phyloP scores from a whole-genome alignment of 768 basidiomycete genomes.

The Termitomyces sp. region DNA sequence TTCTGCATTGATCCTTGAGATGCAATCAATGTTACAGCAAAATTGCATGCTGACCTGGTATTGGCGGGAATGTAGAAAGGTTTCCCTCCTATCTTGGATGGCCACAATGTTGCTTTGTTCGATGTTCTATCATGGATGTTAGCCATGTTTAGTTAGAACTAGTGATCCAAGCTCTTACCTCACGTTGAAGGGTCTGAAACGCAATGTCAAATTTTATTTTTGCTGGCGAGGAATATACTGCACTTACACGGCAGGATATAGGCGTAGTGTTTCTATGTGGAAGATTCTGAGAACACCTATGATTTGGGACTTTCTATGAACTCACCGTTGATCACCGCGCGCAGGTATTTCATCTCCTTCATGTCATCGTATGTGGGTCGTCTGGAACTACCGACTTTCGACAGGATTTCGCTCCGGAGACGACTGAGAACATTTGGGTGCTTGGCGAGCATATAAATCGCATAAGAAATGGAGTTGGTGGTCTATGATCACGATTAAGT shows the following conservation, averaged over 20 bases:
- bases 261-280: conserved; percentile 33
- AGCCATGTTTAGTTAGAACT: not conserved
- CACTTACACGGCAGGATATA: conserved; percentile 32
- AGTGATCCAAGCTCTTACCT: conserved; percentile 14
- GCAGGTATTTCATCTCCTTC: conserved; percentile 38
- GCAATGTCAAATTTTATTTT: not conserved
- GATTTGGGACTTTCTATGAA: not conserved
- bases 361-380: conserved; percentile 39
- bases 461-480: conserved; percentile 33
- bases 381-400: conserved; percentile 28
- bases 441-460: conserved; percentile 36
- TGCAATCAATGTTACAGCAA: conserved; percentile 5
- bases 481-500: conserved; percentile 21
- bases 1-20: conserved; percentile 11
- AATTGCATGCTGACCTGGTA: conserved; percentile 17
- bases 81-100: conserved; percentile 19
- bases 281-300: not conserved
- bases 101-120: conserved; percentile 23
- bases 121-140: conserved; percentile 12
- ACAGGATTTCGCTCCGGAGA: conserved; percentile 36
- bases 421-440: conserved; percentile 34
- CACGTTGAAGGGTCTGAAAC: conserved; percentile 20
- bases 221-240: not conserved
- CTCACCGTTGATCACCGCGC: conserved; percentile 31
- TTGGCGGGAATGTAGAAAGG: conserved; percentile 32